phyloP scores from a whole-genome alignment of 2,329 filamentous ascomycete genomes.

The Helotiales sp. region DNA sequence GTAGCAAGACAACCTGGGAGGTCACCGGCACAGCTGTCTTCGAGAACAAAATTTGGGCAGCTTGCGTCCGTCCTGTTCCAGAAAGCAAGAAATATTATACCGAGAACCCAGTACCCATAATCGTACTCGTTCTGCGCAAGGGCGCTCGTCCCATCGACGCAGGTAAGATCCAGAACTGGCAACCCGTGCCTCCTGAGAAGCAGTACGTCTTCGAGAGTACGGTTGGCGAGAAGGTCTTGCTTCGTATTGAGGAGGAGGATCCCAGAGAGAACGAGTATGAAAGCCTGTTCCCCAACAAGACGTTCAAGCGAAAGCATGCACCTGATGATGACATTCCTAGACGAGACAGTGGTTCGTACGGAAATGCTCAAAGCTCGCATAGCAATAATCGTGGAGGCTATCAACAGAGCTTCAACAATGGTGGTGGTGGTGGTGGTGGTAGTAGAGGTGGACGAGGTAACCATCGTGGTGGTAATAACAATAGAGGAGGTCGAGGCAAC shows the following conservation, averaged over 20 bases:
- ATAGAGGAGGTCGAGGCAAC: conserved; percentile 24
- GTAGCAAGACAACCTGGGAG: conserved; percentile 80
- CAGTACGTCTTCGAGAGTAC: conserved; percentile 77
- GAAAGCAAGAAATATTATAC: conserved; percentile 70
- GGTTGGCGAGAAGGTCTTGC: conserved; percentile 82
- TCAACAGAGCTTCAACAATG: no score
- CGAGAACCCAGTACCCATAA: conserved; percentile 73
- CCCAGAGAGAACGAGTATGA: conserved; percentile 63
- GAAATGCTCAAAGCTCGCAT: conserved; percentile 33
- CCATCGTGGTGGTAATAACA: conserved; percentile 37
- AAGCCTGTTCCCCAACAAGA: conserved; percentile 59
- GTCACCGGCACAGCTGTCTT: conserved; percentile 73
- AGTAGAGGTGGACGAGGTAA: conserved; percentile 35
- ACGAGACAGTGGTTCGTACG: conserved; percentile 34
- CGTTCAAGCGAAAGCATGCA: conserved; percentile 62
- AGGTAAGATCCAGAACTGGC: conserved; percentile 80
- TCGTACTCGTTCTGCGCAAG: conserved; percentile 80
- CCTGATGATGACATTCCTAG: conserved; percentile 50
- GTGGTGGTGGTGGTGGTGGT: conserved; percentile 34
- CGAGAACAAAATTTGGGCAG: conserved; percentile 87
- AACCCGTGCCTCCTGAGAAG: conserved; percentile 69
- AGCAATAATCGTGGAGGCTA: conserved; percentile 34
- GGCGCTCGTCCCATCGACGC: conserved; percentile 78
- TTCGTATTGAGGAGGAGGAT: conserved; percentile 76
- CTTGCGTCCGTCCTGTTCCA: conserved; percentile 71